phyloP scores from a whole-genome alignment of 148 eudicot species.

The Amaranthus hypochondriacus region DNA sequence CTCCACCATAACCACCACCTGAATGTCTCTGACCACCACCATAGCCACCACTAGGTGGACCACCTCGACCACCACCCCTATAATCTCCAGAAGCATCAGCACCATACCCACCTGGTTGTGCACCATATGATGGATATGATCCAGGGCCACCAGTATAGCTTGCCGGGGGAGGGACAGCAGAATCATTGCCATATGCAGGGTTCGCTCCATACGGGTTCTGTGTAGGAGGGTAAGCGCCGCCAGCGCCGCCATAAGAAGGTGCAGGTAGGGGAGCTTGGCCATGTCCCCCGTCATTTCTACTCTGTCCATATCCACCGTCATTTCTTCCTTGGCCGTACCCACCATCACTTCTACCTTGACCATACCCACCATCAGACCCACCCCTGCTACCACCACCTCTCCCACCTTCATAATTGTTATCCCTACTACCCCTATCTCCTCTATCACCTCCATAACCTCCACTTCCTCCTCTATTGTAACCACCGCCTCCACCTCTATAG shows the following conservation, averaged over 20 bases:
- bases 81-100: constrained; percentile 42
- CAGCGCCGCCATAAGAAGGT: constrained; percentile 57
- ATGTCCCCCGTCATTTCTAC: constrained; percentile 58
- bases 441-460: constrained; percentile 34
- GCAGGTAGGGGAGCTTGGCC: constrained; percentile 49
- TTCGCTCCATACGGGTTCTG: constrained; percentile 47
- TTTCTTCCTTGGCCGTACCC: constrained; percentile 23
- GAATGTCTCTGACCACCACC: constrained; percentile 47
- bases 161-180: constrained; percentile 83
- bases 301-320: constrained; percentile 54
- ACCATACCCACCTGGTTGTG: constrained; percentile 49
- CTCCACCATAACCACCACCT: constrained; percentile 46
- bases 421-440: constrained; percentile 39
- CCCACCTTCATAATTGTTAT: constrained; percentile 52
- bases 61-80: constrained; percentile 50
- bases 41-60: constrained; percentile 55
- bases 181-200: constrained; percentile 55
- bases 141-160: constrained; percentile 75
- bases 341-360: constrained; percentile 50
- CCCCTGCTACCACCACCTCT: constrained; percentile 45
- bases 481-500: constrained; percentile 33
- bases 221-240: constrained; percentile 50
- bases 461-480: constrained; percentile 14
- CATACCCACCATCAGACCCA: constrained; percentile 41
- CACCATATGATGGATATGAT: constrained; percentile 74